phyloP scores from a whole-genome alignment of 2,329 filamentous ascomycete genomes.

The Penicillium decumbens region DNA sequence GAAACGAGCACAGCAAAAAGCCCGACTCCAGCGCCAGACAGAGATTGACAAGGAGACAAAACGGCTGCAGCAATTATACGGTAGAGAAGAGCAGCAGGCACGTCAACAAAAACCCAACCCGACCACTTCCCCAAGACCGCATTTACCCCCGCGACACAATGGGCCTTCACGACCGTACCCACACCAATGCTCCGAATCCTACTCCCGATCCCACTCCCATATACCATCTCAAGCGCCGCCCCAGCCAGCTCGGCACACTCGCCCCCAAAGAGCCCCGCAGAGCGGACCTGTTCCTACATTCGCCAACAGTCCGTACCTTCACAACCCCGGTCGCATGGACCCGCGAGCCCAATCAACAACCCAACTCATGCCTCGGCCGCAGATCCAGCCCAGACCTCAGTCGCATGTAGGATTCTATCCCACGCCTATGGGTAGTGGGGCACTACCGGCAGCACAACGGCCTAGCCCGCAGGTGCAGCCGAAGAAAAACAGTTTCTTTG shows the following conservation, averaged over 20 bases:
- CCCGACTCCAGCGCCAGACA: slow-evolving; percentile 44
- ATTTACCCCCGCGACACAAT: slow-evolving; percentile 19
- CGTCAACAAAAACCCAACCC: slow-evolving; percentile 19
- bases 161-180: slow-evolving; percentile 14
- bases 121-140: slow-evolving; percentile 10
- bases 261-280: slow-evolving; percentile 12
- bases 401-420: slow-evolving; percentile 17
- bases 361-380: slow-evolving; percentile 16
- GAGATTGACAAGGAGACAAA: slow-evolving; percentile 73
- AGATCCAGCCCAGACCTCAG: slow-evolving; percentile 13
- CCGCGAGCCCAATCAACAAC: slow-evolving; percentile 21
- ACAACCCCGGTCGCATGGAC: slow-evolving; percentile 9
- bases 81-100: slow-evolving; percentile 39
- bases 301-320: slow-evolving; percentile 19
- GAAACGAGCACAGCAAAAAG: slow-evolving; percentile 43
- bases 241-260: slow-evolving; percentile 15
- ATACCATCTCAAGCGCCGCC: slow-evolving; percentile 13
- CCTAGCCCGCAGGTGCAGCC: slow-evolving; percentile 26
- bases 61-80: slow-evolving; percentile 59
- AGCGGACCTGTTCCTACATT: slow-evolving; percentile 11
- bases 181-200: slow-evolving; percentile 17
- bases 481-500: slow-evolving; percentile 46
- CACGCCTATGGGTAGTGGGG: slow-evolving; percentile 13
- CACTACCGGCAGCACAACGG: slow-evolving; percentile 4
- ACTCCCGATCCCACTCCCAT: slow-evolving; percentile 22